Evolutionary conservation across 306 rosid genomes (phyloP).

Genomic region (Oxytropis ochrocephala): DNA sequence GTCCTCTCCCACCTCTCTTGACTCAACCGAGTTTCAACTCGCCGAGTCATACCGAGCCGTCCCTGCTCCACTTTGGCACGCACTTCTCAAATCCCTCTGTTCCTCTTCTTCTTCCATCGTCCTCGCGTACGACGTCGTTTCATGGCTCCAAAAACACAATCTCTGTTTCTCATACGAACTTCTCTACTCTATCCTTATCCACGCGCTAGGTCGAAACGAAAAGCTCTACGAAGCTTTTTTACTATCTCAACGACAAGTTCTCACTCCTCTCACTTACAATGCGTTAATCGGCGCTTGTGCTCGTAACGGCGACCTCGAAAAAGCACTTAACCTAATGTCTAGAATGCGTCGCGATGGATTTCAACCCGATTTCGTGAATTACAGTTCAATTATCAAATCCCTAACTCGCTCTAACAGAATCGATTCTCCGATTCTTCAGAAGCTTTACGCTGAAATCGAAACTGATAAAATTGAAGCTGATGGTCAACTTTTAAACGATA

Average conservation of each 20-base stretch:
- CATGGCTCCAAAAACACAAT: constrained; percentile 86
- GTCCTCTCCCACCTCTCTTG: constrained; percentile 53
- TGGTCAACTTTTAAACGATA: constrained; percentile 65
- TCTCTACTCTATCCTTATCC: constrained; percentile 81
- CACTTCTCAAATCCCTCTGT: constrained; percentile 78
- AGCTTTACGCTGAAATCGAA: constrained; percentile 67
- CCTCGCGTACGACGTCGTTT: constrained; percentile 71
- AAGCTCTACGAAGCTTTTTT: constrained; percentile 87
- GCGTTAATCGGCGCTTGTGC: constrained; percentile 89
- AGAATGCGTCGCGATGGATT: constrained; percentile 83
- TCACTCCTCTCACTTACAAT: constrained; percentile 79
- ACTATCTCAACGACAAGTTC: constrained; percentile 64
- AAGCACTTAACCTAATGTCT: constrained; percentile 73
- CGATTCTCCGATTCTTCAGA: constrained; percentile 63
- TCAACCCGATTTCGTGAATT: constrained; percentile 70
- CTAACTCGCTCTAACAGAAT: constrained; percentile 67
- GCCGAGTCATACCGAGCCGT: constrained; percentile 88
- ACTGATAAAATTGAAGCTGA: constrained; percentile 72
- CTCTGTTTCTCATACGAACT: constrained; percentile 88
- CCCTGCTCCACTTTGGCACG: constrained; percentile 84
- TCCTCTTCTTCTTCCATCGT: constrained; percentile 50
- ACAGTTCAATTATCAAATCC: constrained; percentile 74
- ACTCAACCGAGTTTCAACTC: constrained; percentile 63
- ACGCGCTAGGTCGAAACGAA: constrained; percentile 86
- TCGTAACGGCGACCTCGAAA: constrained; percentile 73